Conservation (phyloP, 2,329 filamentous ascomycete genomes). For the Penicillium concentricum region DNA sequence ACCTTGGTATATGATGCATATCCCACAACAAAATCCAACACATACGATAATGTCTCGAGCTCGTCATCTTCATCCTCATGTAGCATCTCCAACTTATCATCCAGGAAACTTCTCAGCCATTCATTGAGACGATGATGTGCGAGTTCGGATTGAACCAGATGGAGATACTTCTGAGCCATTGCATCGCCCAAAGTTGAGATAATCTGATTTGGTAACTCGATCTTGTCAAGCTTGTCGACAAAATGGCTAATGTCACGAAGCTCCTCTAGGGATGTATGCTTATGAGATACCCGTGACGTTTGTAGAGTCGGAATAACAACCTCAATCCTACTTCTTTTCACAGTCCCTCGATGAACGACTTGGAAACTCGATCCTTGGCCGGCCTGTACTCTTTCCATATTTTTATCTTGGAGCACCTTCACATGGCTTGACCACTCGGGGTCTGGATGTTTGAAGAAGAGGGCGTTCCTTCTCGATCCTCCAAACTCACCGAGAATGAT, state of each 20-base stretch:
- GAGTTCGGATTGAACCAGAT: conserved; percentile 61
- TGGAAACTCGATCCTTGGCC: conserved; percentile 59
- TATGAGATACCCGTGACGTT: conserved; percentile 70
- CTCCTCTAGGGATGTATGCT: conserved; percentile 64
- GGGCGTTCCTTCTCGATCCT: conserved; percentile 36
- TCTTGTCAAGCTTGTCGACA: conserved; percentile 69
- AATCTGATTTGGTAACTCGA: conserved; percentile 79
- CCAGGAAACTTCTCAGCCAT: conserved; percentile 41
- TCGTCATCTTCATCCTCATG: conserved; percentile 49
- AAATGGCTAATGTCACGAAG: conserved; percentile 70
- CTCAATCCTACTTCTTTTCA: conserved; percentile 52
- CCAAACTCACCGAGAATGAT: conserved; percentile 73
- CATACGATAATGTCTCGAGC: conserved; percentile 35
- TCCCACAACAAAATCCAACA: conserved; percentile 33
- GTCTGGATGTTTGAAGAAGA: conserved; percentile 64
- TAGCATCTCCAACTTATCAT: conserved; percentile 36
- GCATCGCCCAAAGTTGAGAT: conserved; percentile 74
- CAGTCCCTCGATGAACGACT: conserved; percentile 56
- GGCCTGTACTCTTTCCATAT: conserved; percentile 43
- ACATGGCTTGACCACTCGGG: conserved; percentile 70
- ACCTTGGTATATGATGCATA: conserved; percentile 43
- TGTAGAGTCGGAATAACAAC: conserved; percentile 66
- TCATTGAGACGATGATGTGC: conserved; percentile 42
- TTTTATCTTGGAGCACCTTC: conserved; percentile 64
- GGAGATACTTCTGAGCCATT: conserved; percentile 71